A percentile compares a stretch with the other conserved stretches of the same genome.
Evolutionary conservation across 306 rosid species (phyloP).

Genomic region (Quillaja saponaria): DNA sequence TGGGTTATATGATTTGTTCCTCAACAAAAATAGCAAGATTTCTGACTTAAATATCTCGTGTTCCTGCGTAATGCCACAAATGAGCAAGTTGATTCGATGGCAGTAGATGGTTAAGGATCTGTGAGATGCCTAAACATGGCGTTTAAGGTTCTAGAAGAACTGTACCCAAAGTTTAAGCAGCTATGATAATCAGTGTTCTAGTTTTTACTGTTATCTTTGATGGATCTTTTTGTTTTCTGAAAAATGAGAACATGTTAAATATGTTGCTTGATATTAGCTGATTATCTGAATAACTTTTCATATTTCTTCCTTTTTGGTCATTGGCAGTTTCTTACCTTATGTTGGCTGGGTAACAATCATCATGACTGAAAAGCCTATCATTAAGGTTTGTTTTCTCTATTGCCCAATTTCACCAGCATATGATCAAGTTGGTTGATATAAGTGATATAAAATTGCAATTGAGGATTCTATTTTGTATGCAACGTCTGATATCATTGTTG

Average conservation of each 20-base stretch:
- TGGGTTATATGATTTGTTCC: constrained; percentile 9
- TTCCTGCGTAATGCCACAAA: background rate
- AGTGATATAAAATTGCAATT: background rate
- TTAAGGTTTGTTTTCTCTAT: constrained; percentile 63
- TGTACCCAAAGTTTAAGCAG: constrained; percentile 5
- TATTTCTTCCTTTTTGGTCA: constrained; percentile 15
- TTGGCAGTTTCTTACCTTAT: constrained; percentile 82
- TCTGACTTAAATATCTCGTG: background rate
- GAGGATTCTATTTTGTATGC: background rate
- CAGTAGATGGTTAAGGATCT: constrained; percentile 15
- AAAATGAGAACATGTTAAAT: background rate
- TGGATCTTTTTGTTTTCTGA: constrained; percentile 8
- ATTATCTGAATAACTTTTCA: background rate
- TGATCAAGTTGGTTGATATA: background rate
- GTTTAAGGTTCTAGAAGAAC: background rate
- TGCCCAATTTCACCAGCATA: background rate
- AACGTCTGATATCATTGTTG: background rate
- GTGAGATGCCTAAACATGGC: constrained; percentile 3
- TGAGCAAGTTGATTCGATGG: no score
- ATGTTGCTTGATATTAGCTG: background rate
- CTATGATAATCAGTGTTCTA: constrained; percentile 1
- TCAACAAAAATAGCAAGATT: constrained; percentile 1
- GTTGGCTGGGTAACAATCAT: constrained; percentile 96
- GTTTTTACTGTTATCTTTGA: no score
- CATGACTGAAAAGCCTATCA: constrained; percentile 92